A percentile compares a stretch with the other conserved stretches of the same genome.
These are phyloP conservation scores for Aquilaria agallochum DNA, from an alignment of 441 rosid genomes.

Conservation along the genomic window DNA sequence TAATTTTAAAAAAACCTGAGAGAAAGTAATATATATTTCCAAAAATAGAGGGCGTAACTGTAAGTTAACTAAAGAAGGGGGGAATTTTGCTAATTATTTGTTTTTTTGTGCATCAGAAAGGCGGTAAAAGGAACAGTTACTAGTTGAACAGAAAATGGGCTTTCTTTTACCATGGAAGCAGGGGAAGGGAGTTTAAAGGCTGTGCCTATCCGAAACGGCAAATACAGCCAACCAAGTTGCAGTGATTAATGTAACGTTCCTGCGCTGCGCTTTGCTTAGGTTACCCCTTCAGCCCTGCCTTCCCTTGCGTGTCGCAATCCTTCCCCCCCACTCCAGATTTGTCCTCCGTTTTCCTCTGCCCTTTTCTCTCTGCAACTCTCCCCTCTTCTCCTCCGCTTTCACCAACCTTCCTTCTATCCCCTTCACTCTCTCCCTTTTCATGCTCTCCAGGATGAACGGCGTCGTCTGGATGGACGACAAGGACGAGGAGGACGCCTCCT, in stretches of 20 bases:
- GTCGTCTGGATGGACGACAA: slow-evolving; percentile 36
- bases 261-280: slow-evolving; percentile 6
- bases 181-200: too few relatives aligned
- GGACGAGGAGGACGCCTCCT: slow-evolving; percentile 28
- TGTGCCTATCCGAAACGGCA: background rate
- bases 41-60: too few relatives aligned
- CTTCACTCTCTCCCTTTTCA: slow-evolving; percentile 4
- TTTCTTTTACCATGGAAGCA: too few relatives aligned
- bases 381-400: slow-evolving; percentile 4
- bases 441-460: slow-evolving; percentile 42
- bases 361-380: slow-evolving; percentile 41
- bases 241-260: slow-evolving; percentile 34
- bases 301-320: slow-evolving; percentile 1
- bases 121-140: too few relatives aligned
- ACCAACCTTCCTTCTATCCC: slow-evolving; percentile 8
- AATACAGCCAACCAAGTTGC: slow-evolving; percentile 7
- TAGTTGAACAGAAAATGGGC: too few relatives aligned
- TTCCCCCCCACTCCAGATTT: slow-evolving; percentile 1
- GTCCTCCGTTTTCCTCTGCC: slow-evolving; percentile 22
- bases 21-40: too few relatives aligned
- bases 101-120: too few relatives aligned
- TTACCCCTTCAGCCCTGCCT: slow-evolving; percentile 4
- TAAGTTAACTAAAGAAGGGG: too few relatives aligned
- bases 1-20: too few relatives aligned
- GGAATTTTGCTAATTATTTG: too few relatives aligned